phyloP scores from a whole-genome alignment of 371 early-diverging fungal genomes.

The Thermomucor indicae-seudaticae region DNA sequence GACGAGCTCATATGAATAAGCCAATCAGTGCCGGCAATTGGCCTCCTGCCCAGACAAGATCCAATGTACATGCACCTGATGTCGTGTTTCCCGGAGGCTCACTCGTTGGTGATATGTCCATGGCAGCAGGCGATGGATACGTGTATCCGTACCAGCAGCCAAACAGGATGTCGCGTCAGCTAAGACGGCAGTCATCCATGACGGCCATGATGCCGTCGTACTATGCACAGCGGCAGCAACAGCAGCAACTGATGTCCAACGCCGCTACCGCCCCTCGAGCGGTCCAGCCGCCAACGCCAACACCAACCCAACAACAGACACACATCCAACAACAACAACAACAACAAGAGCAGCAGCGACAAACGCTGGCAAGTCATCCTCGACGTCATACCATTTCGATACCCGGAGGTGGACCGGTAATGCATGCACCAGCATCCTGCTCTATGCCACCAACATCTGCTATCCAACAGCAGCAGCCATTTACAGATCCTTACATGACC shows the following conservation, averaged over 20 bases:
- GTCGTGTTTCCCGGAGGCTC: conserved; percentile 2
- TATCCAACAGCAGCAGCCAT: conserved; percentile 3
- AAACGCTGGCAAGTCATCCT: neutral
- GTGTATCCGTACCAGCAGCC: neutral
- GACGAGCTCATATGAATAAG: conserved; percentile 5
- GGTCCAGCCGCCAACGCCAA: neutral
- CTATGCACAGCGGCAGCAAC: conserved; percentile 10
- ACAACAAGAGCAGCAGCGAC: neutral
- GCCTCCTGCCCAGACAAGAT: conserved; percentile 8
- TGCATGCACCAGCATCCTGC: neutral
- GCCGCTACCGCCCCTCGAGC: neutral
- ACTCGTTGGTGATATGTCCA: too few relatives aligned
- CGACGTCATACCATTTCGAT: conserved; percentile 10
- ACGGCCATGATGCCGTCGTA: conserved; percentile 13
- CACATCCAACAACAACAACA: neutral
- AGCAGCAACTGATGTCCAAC: conserved; percentile 5
- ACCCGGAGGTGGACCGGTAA: neutral
- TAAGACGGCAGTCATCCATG: conserved; percentile 12
- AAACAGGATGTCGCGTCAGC: conserved; percentile 4
- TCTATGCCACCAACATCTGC: conserved; percentile 2
- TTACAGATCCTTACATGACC: neutral
- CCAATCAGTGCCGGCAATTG: conserved; percentile 11
- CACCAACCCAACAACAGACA: neutral
- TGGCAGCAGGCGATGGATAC: neutral
- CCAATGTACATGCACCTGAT: conserved; percentile 1